Conservation (phyloP, 352 stramenopile genomes). For the Pythium phragmiticola region DNA sequence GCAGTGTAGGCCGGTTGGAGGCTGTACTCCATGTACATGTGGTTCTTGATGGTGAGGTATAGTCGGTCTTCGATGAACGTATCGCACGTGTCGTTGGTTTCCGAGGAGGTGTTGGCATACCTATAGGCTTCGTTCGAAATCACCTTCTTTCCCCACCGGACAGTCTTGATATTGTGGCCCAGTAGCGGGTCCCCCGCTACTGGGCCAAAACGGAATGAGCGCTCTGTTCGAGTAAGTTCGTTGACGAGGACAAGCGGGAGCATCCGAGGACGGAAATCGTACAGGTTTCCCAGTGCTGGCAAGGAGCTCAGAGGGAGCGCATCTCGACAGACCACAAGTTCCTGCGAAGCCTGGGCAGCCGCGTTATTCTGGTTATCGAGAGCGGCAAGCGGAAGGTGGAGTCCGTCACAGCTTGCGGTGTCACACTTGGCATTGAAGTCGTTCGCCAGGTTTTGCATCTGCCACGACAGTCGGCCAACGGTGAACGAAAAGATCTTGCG, state of each 20-base stretch:
- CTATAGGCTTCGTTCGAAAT: background rate
- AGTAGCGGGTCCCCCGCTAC: background rate
- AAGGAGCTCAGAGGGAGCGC: background rate
- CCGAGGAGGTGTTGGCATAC: background rate
- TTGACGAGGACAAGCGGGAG: background rate
- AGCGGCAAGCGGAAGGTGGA: background rate
- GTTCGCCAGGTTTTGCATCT: background rate
- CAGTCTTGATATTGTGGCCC: constrained; percentile 1
- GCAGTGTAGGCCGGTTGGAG: constrained; percentile 6
- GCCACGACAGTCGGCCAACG: background rate
- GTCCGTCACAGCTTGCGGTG: background rate
- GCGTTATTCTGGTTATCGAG: background rate
- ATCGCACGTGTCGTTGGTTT: background rate
- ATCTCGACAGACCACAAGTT: background rate
- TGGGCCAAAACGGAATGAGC: background rate
- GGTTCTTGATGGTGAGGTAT: constrained; percentile 1
- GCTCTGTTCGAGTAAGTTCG: background rate
- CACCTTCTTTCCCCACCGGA: background rate
- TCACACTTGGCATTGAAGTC: background rate
- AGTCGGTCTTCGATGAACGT: constrained; percentile 2
- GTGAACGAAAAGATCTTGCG: constrained; percentile 7
- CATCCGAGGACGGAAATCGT: background rate
- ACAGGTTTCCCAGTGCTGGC: background rate
- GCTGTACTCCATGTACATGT: constrained; percentile 9
- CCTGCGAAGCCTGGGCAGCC: background rate